Base-by-base conservation (phyloP, 441 rosid genomes). In the Manihot esculenta region DNA sequence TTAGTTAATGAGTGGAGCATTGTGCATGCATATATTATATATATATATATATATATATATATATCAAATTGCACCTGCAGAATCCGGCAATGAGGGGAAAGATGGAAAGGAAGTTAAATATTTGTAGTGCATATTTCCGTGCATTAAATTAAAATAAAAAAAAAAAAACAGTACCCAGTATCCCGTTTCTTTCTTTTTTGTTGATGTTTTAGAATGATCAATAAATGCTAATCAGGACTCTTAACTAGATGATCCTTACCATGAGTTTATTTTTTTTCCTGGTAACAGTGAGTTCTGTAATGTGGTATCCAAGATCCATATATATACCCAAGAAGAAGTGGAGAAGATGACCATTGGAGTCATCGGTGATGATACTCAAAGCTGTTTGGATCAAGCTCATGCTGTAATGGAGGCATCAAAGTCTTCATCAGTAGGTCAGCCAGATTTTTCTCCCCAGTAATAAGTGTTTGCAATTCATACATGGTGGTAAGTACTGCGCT, bases 301-400 rank as follows among this genome's bases (percentile, higher is more conserved):
- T 58, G 97, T 86, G 80, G 99, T 82, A 80, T 81, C 82, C 65
- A 94, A 94, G 89, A 94, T 94, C 72, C 97, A 94, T 69, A 85
- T 94, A 42, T 84, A 86, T 74, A 89, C 97, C 57, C 80, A 83
- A 77, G 97, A 92, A 71, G 99, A 94, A 80, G 93, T 94, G 84
- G 96, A 85, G 87, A 92, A 94, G 86, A 85, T 83, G 86, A 87
- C 84, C 6, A 23, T 86, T 26, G 91, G 93, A 61, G 62, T 61
- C 35, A 70, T 60, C 13, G 80, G 83, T 14, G 99, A 89, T 3
- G 97, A 94, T 65, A 94, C 87, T 56, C 94, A 84, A 77, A 94
- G 97, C 81, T 94, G 96, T 78, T 78, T 94, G 88, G 97, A 94
- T 67, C 88, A 92, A 86, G 91, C 93, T n/a, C 87, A 84, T 18